These are phyloP conservation scores for Fraxinus dipetala DNA, from an alignment of 305 asterid species.

Conservation along the genomic window DNA sequence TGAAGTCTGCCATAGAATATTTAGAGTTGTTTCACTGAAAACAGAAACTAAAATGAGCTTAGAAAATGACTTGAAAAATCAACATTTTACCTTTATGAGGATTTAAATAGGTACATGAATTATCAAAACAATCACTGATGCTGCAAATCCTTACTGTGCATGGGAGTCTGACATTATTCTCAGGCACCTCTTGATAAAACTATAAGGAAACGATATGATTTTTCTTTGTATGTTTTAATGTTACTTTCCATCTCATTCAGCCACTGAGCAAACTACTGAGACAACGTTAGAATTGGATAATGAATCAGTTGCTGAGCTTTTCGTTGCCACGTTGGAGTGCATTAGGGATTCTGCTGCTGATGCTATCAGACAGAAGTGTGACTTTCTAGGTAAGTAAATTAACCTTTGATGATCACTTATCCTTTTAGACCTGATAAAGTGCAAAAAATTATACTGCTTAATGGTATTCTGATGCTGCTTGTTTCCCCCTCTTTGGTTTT, in stretches of 20 bases:
- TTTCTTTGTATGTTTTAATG: slow-evolving; percentile 9
- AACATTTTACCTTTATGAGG: not conserved
- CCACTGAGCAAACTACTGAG: slow-evolving; percentile 38
- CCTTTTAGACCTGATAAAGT: slow-evolving; percentile 5
- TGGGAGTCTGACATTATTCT: not conserved
- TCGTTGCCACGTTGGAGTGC: slow-evolving; percentile 90
- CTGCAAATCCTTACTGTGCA: slow-evolving; percentile 4
- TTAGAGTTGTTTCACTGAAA: not conserved
- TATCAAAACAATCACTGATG: not conserved
- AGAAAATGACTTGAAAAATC: not conserved
- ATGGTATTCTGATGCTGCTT: not conserved
- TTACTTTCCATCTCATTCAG: slow-evolving; percentile 41
- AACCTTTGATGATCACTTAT: not conserved
- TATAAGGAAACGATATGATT: slow-evolving; percentile 9
- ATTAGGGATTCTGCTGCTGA: slow-evolving; percentile 66
- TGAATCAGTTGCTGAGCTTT: slow-evolving; percentile 88
- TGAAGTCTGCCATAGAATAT: not conserved
- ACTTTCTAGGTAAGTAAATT: slow-evolving; percentile 61
- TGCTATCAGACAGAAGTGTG: slow-evolving; percentile 63
- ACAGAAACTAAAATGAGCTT: not conserved
- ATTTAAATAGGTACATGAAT: not conserved
- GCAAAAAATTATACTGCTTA: not conserved
- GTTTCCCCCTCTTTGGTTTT: not conserved
- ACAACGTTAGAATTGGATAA: slow-evolving; percentile 39
- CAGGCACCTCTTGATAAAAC: slow-evolving; percentile 1